Base-by-base conservation (phyloP, 2,329 filamentous ascomycete genomes). In the Fusarium veterinarium region DNA sequence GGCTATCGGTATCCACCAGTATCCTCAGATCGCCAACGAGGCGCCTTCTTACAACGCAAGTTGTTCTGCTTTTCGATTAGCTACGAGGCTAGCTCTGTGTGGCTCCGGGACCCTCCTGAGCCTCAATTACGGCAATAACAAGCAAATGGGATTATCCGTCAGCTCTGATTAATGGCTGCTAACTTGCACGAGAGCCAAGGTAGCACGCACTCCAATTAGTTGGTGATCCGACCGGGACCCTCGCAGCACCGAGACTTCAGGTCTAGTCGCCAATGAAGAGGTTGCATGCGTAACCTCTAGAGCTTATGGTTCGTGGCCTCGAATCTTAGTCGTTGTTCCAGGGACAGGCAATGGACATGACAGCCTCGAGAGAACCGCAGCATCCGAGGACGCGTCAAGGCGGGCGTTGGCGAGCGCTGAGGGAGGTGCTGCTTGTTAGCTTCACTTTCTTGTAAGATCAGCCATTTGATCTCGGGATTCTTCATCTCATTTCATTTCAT, bases 271-370 rank as follows among this genome's bases (percentile, higher is more conserved):
- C 72, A 76, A 73, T 71, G 46, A 53, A 33, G 63, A 67, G 31
- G 59, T 55, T 23, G 55, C 42, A 51, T 65, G 44, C 35, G 52
- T 53, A 67, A 60, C 40, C 63, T 62, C 37, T 51, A 51, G 62
- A 75, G 64, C 58, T 72, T 73, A 72, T 60, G 53, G 57, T 76
- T 75, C 62, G 51, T 64, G 70, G 71, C 63, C 64, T 49, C 61
- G 63, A 75, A 71, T 53, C 62, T 73, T 74, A 59, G 61, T 67
- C 59, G 53, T 60, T 42, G 45, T 62, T 71, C 48, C 64, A 74
- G 65, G 72, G 67, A 75, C 49, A 53, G 45, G 51, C 55, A 60
- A 67, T 64, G 46, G 40, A 45, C 45, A 46, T 62, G 51, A 52
- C 64, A 60, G 63, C 40, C 38, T 63, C 45, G 31, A 71, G 41